Percentiles rank a stretch among this genome's conserved stretches.
These are phyloP conservation scores for Coemansia sp. DNA, from an alignment of 192 early-diverging fungal species.

Conservation along the genomic window DNA sequence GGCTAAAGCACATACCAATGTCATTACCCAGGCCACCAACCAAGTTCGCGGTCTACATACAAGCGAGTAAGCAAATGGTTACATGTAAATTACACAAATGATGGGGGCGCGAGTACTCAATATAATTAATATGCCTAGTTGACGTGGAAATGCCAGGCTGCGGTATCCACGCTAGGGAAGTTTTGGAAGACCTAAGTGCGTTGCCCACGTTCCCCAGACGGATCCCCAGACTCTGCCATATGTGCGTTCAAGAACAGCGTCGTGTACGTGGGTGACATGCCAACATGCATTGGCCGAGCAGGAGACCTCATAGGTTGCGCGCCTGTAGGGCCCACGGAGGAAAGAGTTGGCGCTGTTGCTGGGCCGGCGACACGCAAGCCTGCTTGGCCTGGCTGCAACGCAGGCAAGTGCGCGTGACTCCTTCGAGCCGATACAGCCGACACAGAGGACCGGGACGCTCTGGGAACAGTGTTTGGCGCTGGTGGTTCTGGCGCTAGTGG, in stretches of 20 bases:
- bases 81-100: too few species aligned
- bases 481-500: neutral
- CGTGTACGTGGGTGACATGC: conserved; percentile 37
- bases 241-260: conserved; percentile 23
- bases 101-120: too few species aligned
- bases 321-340: neutral
- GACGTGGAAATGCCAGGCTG: too few species aligned
- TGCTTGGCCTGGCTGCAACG: neutral
- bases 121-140: too few species aligned
- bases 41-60: too few species aligned
- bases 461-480: neutral
- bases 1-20: too few species aligned
- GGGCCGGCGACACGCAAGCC: neutral
- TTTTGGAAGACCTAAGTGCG: too few species aligned
- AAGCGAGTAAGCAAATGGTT: too few species aligned
- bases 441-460: neutral
- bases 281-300: conserved; percentile 7
- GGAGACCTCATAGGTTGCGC: neutral
- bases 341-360: neutral
- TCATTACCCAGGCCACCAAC: too few species aligned
- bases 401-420: neutral
- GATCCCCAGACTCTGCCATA: neutral
- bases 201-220: neutral
- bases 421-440: neutral
- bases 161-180: too few species aligned